Conservation (phyloP, 192 early-diverging fungal species). For the Entomortierella lignicola region DNA sequence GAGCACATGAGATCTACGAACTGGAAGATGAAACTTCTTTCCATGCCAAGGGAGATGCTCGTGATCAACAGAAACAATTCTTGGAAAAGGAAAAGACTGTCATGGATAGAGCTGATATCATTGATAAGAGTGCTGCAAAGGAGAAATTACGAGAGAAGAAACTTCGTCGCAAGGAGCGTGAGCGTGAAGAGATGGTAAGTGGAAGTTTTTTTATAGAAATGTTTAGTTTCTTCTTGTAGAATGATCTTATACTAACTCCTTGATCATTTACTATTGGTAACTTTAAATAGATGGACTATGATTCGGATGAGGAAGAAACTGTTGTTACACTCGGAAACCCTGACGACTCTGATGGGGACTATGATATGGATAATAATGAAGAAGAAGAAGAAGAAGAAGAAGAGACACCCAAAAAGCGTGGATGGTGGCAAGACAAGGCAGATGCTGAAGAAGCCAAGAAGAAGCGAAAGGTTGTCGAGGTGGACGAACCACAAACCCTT, state of each 20-base stretch:
- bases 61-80: conserved; percentile 73
- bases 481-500: conserved; percentile 66
- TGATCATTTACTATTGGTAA: neutral
- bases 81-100: conserved; percentile 71
- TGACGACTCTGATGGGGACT: conserved; percentile 33
- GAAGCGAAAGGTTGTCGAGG: conserved; percentile 60
- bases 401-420: conserved; percentile 50
- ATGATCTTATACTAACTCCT: neutral
- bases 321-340: conserved; percentile 43
- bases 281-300: conserved; percentile 24
- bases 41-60: conserved; percentile 76
- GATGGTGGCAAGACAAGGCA: conserved; percentile 53
- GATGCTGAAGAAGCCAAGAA: conserved; percentile 60
- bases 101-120: conserved; percentile 82
- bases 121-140: conserved; percentile 78
- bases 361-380: conserved; percentile 26
- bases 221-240: neutral
- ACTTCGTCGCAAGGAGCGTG: conserved; percentile 72
- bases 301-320: conserved; percentile 37
- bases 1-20: conserved; percentile 78
- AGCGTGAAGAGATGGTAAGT: conserved; percentile 60
- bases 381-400: conserved; percentile 28
- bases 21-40: conserved; percentile 87
- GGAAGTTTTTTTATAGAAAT: neutral
- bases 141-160: conserved; percentile 78